Base-by-base conservation (phyloP, 176 grass and related monocot genomes). In the Thinopyrum elongatum region DNA sequence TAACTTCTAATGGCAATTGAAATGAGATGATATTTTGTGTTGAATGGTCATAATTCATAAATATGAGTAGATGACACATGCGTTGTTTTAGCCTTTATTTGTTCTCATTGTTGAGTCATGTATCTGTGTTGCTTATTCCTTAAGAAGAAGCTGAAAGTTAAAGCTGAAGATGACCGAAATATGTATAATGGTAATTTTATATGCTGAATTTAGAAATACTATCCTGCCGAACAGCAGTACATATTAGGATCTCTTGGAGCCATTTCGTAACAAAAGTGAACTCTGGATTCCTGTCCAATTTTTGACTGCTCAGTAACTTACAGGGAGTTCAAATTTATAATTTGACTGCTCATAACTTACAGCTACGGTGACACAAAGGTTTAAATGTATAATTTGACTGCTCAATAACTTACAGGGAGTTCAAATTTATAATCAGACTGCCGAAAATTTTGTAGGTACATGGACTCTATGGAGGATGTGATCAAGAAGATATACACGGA, bases 401-500 rank as follows among this genome's bases (percentile, higher is more conserved):
- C 44, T 4, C 6, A 70, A 3, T 51, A 19, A 6, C 51, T 79
- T 82, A 51, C 3, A 28, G 7, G 65, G 7, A 38, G 3, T 30
- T 19, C 19, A 57, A 35, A 59, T 16, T 17, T 49, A 29, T 11
- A 66, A 36, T 5, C 3, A 7, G 22, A 66, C 17, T 58, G 12
- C 49, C 27, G 41, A 29, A 34, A 83, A 71, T 38, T 55, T 81
- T 88, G 49, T 83, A 97, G 94, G 90, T 94, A 92, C 83, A 83
- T 92, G 34, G 79, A 89, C 63, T 85, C 80, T 13, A 65, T 93
- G 76, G 84, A 79, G 60, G 80, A 91, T 33, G 90, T 98, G 82
- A 93, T 98, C 62, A 87, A 90, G 83, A 88, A 94, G 87, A 94
- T 99, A 28, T 99, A 99, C 80, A 90, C 68, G 1, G 69, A 91